Evolutionary conservation across 345 rosid species (phyloP).

Genomic region (Gossypium longicalyx): DNA sequence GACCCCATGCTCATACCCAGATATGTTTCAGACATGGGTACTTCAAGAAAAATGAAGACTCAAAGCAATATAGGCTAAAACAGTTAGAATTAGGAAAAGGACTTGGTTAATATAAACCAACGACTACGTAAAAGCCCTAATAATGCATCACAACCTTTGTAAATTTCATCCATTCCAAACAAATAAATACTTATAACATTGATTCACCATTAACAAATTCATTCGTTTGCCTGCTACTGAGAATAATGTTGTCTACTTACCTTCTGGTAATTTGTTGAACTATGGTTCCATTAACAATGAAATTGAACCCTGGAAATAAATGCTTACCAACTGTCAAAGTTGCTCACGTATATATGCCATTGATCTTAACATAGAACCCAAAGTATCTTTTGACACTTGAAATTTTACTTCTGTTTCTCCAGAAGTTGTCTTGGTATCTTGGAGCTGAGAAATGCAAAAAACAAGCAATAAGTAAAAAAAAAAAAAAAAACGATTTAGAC

Average conservation of each 20-base stretch:
- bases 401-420: slow-evolving; percentile 64
- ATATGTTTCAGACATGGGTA: too few relatives aligned
- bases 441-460: slow-evolving; percentile 38
- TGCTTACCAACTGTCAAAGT: slow-evolving; percentile 42
- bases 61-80: background rate
- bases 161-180: background rate
- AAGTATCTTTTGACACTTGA: slow-evolving; percentile 59
- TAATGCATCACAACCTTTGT: background rate
- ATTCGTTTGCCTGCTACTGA: background rate
- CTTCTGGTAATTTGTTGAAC: slow-evolving; percentile 7
- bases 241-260: background rate
- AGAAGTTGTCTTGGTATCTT: slow-evolving; percentile 43
- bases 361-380: slow-evolving; percentile 61
- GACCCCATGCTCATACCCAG: too few relatives aligned
- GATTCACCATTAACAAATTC: background rate
- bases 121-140: background rate
- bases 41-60: too few relatives aligned
- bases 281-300: background rate
- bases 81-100: background rate
- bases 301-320: background rate
- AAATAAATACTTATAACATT: background rate
- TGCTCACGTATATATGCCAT: slow-evolving; percentile 57
- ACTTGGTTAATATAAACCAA: background rate
- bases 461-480: background rate
- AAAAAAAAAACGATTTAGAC: too few relatives aligned